Percentiles rank a stretch among this genome's conserved stretches.
phyloP scores from a whole-genome alignment of 2,329 filamentous ascomycete species.

The Trichoderma polysporum region DNA sequence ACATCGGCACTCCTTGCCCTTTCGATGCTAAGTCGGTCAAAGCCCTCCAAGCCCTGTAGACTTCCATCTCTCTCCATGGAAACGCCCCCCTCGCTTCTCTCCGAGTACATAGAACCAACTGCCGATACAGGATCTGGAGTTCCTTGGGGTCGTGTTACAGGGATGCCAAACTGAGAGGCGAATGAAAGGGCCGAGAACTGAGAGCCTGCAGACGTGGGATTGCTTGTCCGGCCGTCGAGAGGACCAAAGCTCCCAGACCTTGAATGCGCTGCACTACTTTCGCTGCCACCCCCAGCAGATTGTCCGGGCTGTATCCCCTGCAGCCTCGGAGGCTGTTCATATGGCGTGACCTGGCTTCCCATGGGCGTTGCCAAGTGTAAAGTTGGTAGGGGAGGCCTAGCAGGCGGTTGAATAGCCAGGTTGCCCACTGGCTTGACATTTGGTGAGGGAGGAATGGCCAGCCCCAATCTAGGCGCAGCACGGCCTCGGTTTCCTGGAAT shows the following conservation, averaged over 20 bases:
- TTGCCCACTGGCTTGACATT: conserved; percentile 73
- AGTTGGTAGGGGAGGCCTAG: conserved; percentile 65
- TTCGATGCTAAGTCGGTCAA: conserved; percentile 79
- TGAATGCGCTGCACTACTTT: conserved; percentile 76
- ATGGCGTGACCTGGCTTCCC: conserved; percentile 72
- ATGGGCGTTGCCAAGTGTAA: conserved; percentile 85
- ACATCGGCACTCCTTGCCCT: conserved; percentile 84
- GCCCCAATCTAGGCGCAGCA: conserved; percentile 73
- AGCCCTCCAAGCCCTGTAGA: conserved; percentile 70
- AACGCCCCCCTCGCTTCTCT: conserved; percentile 70
- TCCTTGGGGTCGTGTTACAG: conserved; percentile 61
- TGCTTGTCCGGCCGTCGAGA: conserved; percentile 72
- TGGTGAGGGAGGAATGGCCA: conserved; percentile 87
- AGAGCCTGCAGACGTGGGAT: conserved; percentile 83
- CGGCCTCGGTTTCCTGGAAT: conserved; percentile 69
- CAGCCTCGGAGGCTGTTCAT: conserved; percentile 59
- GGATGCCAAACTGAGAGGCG: conserved; percentile 69
- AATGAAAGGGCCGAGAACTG: conserved; percentile 83
- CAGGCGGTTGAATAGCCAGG: conserved; percentile 38
- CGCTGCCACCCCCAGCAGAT: conserved; percentile 75
- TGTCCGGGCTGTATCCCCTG: conserved; percentile 57
- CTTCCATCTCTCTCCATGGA: conserved; percentile 83
- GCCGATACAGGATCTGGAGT: conserved; percentile 86
- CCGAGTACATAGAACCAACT: conserved; percentile 80
- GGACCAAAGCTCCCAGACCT: conserved; percentile 81